Percentiles rank a stretch among this genome's conserved stretches.
These are phyloP conservation scores for Nakataea oryzae DNA, from an alignment of 2,329 filamentous ascomycete genomes.

Conservation along the genomic window DNA sequence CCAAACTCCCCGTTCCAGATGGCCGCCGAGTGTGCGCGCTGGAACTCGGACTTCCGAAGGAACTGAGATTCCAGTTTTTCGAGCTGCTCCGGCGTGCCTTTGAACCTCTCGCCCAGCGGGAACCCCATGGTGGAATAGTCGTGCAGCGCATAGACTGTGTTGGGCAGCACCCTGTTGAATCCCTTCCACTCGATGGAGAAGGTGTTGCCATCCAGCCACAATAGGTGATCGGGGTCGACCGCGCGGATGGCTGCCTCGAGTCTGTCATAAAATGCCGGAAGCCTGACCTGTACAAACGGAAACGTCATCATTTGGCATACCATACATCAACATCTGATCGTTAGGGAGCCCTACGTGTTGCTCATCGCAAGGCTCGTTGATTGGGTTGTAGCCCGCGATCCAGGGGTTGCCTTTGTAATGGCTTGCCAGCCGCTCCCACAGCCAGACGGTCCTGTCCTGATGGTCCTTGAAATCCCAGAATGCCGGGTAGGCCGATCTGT, in stretches of 20 bases:
- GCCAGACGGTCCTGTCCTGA: conserved; percentile 31
- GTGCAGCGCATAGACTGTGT: conserved; percentile 34
- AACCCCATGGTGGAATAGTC: conserved; percentile 37
- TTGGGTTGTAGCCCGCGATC: conserved; percentile 12
- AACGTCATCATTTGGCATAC: too few relatives aligned
- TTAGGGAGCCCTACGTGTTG: conserved; percentile 20
- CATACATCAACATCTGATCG: too few relatives aligned
- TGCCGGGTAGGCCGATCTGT: conserved; percentile 22
- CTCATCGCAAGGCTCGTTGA: conserved; percentile 21
- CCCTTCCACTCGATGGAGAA: conserved; percentile 29
- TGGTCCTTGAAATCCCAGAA: conserved; percentile 37
- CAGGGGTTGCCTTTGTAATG: conserved; percentile 30
- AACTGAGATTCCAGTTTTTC: conserved; percentile 26
- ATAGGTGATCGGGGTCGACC: conserved; percentile 35
- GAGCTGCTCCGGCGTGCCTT: conserved; percentile 28
- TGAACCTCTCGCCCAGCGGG: conserved; percentile 26
- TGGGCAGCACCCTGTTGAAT: conserved; percentile 18
- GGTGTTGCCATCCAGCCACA: conserved; percentile 34
- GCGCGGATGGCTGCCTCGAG: conserved; percentile 26
- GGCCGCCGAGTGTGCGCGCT: conserved; percentile 26
- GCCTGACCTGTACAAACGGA: background rate
- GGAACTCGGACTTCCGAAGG: conserved; percentile 31
- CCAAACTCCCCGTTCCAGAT: conserved; percentile 41
- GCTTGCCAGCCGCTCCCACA: conserved; percentile 30
- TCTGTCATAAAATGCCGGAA: conserved; percentile 26